These are phyloP conservation scores for Mortierella sp. DNA, from an alignment of 371 early-diverging fungal species.

Conservation along the genomic window DNA sequence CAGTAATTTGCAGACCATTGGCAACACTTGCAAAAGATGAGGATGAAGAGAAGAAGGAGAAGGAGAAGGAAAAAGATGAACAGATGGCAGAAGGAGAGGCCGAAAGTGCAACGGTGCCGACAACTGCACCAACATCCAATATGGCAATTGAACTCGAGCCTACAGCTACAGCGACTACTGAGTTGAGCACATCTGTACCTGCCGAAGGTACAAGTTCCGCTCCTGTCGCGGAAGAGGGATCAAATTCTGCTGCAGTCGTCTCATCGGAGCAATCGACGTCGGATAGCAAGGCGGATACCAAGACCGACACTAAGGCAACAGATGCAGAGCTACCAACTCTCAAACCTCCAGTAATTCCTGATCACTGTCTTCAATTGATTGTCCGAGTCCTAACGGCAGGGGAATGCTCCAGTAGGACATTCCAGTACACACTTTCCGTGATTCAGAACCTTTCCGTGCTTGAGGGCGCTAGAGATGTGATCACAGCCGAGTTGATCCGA, in stretches of 20 bases:
- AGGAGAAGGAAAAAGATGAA: slow-evolving; percentile 19
- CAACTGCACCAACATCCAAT: neutral
- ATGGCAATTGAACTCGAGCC: neutral
- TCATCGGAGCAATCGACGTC: slow-evolving; percentile 1
- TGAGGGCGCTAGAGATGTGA: slow-evolving; percentile 78
- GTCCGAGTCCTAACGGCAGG: slow-evolving; percentile 92
- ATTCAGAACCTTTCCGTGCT: slow-evolving; percentile 89
- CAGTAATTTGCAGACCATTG: slow-evolving; percentile 81
- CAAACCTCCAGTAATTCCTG: slow-evolving; percentile 81
- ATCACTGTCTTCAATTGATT: slow-evolving; percentile 80
- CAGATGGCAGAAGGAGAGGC: slow-evolving; percentile 6
- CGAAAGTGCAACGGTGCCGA: neutral
- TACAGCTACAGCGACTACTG: neutral
- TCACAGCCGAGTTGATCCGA: slow-evolving; percentile 81
- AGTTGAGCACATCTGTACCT: slow-evolving; percentile 6
- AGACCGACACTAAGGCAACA: slow-evolving; percentile 35
- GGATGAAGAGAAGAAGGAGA: slow-evolving; percentile 56
- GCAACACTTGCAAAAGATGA: slow-evolving; percentile 67
- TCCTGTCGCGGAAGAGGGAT: neutral
- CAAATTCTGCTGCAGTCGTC: slow-evolving; percentile 2
- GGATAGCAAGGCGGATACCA: neutral
- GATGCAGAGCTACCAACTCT: slow-evolving; percentile 42
- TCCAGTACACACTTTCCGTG: slow-evolving; percentile 91
- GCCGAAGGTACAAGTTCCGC: neutral
- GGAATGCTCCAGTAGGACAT: slow-evolving; percentile 93